phyloP scores from a whole-genome alignment of 805 yeast species.

The Candida bentonensis region DNA sequence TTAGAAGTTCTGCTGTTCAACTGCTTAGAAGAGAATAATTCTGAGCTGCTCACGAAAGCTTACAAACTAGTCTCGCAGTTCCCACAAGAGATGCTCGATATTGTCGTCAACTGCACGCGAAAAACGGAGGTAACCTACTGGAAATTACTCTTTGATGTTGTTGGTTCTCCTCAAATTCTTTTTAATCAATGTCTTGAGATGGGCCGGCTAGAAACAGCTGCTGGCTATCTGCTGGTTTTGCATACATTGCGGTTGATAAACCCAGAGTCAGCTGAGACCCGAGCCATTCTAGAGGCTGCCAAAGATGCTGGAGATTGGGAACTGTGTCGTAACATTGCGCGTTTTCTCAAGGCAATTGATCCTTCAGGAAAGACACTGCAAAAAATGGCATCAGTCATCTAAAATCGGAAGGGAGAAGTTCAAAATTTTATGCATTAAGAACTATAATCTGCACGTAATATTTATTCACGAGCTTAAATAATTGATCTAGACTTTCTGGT shows the following conservation, averaged over 20 bases:
- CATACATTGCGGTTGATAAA: conserved; percentile 20
- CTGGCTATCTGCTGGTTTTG: conserved; percentile 26
- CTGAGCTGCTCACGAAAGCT: conserved; percentile 6
- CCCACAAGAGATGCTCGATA: conserved; percentile 17
- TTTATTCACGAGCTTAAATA: no score
- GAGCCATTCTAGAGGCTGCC: conserved; percentile 21
- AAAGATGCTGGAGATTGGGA: conserved; percentile 20
- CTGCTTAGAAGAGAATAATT: conserved; percentile 15
- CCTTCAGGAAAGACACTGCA: conserved; percentile 14
- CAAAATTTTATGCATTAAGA: no score
- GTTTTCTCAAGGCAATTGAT: conserved; percentile 26
- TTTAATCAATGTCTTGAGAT: conserved; percentile 22
- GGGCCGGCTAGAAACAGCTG: conserved; percentile 26
- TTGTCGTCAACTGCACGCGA: conserved; percentile 35
- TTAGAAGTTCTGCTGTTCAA: conserved; percentile 27
- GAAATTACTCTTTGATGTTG: conserved; percentile 25
- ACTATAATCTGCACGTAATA: no score
- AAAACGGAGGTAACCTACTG: conserved; percentile 45
- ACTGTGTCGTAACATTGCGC: conserved; percentile 24
- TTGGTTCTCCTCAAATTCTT: conserved; percentile 23
- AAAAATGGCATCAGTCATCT: conserved; percentile 1
- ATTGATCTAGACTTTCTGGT: no score
- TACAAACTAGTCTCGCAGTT: not conserved
- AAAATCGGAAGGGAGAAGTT: no score
- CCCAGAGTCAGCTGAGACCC: conserved; percentile 16